Evolutionary conservation across 495 filamentous ascomycete species (phyloP).

Genomic region (Evansstolkia leycettana): DNA sequence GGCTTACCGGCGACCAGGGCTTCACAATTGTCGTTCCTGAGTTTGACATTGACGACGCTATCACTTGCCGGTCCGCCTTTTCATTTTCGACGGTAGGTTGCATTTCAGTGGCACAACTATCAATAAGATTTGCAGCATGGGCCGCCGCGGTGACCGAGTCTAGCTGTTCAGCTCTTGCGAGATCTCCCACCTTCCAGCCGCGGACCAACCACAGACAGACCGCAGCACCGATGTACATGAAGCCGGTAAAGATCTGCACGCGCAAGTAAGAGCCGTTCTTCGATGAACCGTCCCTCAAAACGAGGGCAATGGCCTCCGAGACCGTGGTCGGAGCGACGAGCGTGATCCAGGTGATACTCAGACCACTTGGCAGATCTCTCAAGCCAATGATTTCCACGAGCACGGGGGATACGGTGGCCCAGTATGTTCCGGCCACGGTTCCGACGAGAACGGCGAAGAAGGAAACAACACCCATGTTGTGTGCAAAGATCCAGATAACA

Average conservation of each 20-base stretch:
- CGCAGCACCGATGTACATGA: constrained; percentile 51
- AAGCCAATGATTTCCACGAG: constrained; percentile 69
- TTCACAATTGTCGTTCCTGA: background rate
- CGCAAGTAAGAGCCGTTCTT: constrained; percentile 38
- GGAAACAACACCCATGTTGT: constrained; percentile 51
- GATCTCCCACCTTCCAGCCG: constrained; percentile 47
- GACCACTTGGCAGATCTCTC: constrained; percentile 52
- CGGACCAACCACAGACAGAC: constrained; percentile 37
- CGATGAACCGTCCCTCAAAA: constrained; percentile 37
- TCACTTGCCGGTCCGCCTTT: constrained; percentile 7
- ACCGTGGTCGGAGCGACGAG: constrained; percentile 64
- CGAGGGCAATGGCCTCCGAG: constrained; percentile 63
- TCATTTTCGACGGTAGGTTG: constrained; percentile 1
- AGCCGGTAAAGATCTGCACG: constrained; percentile 54
- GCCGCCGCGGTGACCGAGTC: constrained; percentile 1
- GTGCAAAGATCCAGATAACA: constrained; percentile 62
- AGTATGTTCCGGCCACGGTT: constrained; percentile 59
- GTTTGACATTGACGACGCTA: background rate
- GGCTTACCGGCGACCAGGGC: constrained; percentile 15
- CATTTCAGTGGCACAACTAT: too few relatives aligned
- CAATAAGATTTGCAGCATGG: too few relatives aligned
- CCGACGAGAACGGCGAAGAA: constrained; percentile 64
- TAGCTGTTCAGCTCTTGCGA: constrained; percentile 26
- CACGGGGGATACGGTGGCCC: constrained; percentile 59
- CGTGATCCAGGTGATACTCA: constrained; percentile 67